Base-by-base conservation (phyloP, 2,329 filamentous ascomycete species). In the Fusarium nygamai region DNA sequence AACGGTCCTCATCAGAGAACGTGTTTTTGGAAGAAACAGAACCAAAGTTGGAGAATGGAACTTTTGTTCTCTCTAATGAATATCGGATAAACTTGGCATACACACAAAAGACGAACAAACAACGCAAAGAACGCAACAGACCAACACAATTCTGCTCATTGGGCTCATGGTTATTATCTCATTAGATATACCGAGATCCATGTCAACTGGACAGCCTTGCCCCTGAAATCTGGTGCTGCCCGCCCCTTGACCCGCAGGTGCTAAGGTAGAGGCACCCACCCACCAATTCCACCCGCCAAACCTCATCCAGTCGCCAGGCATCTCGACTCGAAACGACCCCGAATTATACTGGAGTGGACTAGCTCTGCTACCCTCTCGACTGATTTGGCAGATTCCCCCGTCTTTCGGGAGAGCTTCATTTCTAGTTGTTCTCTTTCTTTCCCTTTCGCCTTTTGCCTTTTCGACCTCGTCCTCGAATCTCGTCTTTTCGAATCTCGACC, bases 151-250 rank as follows among this genome's bases (percentile, higher is more conserved):
- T 41, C 50, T 47, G 54, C 51, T 50, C 14, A n/a, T 54, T 22
- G 34, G 66, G 58, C 27, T 43, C 47, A 62, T 68, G 64, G 48
- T 69, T 38, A 56, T 24, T 24, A 51, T 51, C 48, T 51, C 13
- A 51, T 38, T 63, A 48, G 24, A 54, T 39, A 54, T 39, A 38
- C 41, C 34, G 22, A 64, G 50, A 70, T 67, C 72, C 72, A 64
- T 75, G 72, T 51, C 61, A 60, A 62, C 47, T 33, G 16, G 47
- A 51, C 54, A 73, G 69, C 54, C 72, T 70, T 76, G 73, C 73
- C 73, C 73, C 73, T 75, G 73, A 75, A 75, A 75, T 75, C 73
- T 75, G 67, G 69, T 71, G 70, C 73, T 75, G 65, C 69, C 50
- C 39, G 65, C 69, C 69, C 72, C 73, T 71, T 74, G 72, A 75